Evolutionary conservation across 129 eudicot species (phyloP), one percentile per base, ranked within the genome.

Genomic region (Chrysanthemum seticuspe): DNA sequence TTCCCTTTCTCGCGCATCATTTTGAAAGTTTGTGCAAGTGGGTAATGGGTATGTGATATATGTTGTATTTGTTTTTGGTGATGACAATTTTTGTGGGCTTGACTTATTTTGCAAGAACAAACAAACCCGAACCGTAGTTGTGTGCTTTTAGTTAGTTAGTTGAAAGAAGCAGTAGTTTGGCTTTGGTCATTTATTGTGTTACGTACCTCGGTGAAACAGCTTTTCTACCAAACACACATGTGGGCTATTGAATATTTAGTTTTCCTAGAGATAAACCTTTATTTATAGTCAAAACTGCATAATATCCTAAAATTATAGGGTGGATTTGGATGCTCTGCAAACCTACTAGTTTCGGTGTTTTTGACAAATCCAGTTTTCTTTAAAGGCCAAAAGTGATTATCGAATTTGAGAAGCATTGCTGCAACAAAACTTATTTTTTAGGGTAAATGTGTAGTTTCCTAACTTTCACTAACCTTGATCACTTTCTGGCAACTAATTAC

Each of bases 401-500:
- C 47, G 10, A 23, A 56, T 21, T 40, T 25, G 60, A 36, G 65
- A 25, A 25, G 10, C 8, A 53, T 16, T 16, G 18, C 58, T 13
- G 58, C 8, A 1, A 53, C 7, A 19, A 50, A 64, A 36, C 23
- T 63, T 31, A 52, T 52, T 31, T 60, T 64, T 51, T 60, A 51
- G 50, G 70, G 23, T 31, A 10, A 63, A 52, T 18, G 6, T 31
- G 36, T 60, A 29, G n/a, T 74, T 63, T 10, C 4, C 29, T 13
- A 52, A 63, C 21, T 19, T 49, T 63, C 47, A 11, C 16, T 12
- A 50, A 15, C 70, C 15, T 50, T 27, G 62, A 40, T 62, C 64
- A 73, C 51, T 50, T 73, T 51, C 52, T 31, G 51, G 62, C 51
- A 61, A 63, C 70, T 49, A n/a, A 51, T 15, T 49, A 60, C 27